These are phyloP conservation scores for Podaxis sp. DNA, from an alignment of 768 basidiomycete genomes.

Conservation along the genomic window DNA sequence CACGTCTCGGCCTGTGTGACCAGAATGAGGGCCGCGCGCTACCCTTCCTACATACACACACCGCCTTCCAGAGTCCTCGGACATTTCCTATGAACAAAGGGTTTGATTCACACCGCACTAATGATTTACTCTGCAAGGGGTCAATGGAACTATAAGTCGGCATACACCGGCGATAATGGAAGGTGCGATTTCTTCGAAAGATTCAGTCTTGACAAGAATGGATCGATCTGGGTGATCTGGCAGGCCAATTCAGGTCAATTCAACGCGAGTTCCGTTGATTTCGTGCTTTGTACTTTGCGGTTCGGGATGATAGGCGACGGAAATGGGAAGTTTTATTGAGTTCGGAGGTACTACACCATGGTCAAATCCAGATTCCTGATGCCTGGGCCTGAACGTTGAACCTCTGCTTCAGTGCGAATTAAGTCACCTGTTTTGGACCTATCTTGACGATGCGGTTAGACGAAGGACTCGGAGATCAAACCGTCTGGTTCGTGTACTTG, in stretches of 20 bases:
- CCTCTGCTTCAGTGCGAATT: background rate
- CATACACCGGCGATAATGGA: conserved; percentile 3
- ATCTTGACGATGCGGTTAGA: background rate
- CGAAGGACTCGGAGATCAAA: background rate
- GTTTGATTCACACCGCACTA: background rate
- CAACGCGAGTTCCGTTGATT: conserved; percentile 10
- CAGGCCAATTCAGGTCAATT: background rate
- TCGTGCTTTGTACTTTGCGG: conserved; percentile 10
- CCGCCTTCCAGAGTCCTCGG: background rate
- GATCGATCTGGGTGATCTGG: conserved; percentile 4
- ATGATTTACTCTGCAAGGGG: background rate
- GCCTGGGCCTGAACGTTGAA: background rate
- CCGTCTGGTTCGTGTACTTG: background rate
- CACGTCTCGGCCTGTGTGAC: background rate
- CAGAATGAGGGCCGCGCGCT: background rate
- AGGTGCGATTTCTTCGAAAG: conserved; percentile 17
- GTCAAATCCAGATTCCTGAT: background rate
- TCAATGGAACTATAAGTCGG: conserved; percentile 1
- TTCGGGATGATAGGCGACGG: background rate
- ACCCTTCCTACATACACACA: background rate
- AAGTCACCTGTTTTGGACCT: background rate
- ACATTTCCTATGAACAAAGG: background rate
- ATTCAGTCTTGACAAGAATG: background rate
- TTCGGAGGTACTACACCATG: background rate
- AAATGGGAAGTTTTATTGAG: conserved; percentile 6